Base-by-base conservation (phyloP, 1,284 basidiomycete species). In the Apiotrichum akiyoshidainum region DNA sequence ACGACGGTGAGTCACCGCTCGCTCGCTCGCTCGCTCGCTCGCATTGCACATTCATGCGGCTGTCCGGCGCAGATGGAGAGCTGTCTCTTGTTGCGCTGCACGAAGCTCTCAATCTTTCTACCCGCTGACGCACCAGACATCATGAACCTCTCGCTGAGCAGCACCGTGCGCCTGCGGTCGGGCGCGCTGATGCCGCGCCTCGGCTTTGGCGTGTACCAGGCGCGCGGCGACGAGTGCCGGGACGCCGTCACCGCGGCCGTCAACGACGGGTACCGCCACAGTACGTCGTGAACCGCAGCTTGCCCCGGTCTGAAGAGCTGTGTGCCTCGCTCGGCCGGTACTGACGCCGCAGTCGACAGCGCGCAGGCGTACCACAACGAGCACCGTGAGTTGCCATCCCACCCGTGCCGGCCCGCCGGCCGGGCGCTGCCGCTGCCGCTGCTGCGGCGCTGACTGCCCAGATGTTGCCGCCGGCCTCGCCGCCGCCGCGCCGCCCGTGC, bases 201-300 rank as follows among this genome's bases (percentile, higher is more conserved):
- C 1, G 90, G 90, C 1, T 86, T 91, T 55, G 90, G 90, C 16
- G 87, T 92, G 13, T 93, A 87, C 69, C 83, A 87, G 87, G 87
- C 78, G 80, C 55, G 65, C 42, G 85, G 71, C 78, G 61, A 84
- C 63, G 82, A 84, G 26, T 80, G 80, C 55, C 80, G 79, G 35
- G 71, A 82, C 0, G 85, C 86, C 12, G 83, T 86, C n/a, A 71
- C 85, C 22, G 82, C 85, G 46, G 90, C 90, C 1, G 75, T 92
- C 63, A 81, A 83, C 60, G 82, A 80, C n/a, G 90, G 89, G 5
- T 93, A 91, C 71, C 83, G 84, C 34, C 72, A 74, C 58, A 61
- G 87, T 86, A 59, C 57, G 75, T 62, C 14, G 4, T 37, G 8
- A 4, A 7, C 16, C 12, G 14, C 11, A 37, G 11, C 14, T 53